A percentile compares a stretch with the other conserved stretches of the same genome.
phyloP scores from a whole-genome alignment of 148 eudicot species.

The Diospyros lotus region DNA sequence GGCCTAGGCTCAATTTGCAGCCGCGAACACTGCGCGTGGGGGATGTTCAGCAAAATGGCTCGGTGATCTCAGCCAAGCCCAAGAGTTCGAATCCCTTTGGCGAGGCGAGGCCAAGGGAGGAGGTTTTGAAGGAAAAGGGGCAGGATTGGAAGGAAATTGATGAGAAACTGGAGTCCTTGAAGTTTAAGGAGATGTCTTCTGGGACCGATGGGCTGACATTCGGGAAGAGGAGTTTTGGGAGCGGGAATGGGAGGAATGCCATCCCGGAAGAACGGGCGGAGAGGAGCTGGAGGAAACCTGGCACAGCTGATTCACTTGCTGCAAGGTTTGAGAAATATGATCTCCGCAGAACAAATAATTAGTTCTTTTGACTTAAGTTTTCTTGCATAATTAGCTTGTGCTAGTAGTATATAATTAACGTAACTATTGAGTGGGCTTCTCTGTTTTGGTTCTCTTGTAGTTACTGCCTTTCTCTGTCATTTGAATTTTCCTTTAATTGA shows the following conservation, averaged over 20 bases:
- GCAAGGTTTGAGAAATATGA: constrained; percentile 42
- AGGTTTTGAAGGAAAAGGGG: constrained; percentile 89
- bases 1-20: constrained; percentile 87
- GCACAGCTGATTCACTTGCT: constrained; percentile 36
- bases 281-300: constrained; percentile 80
- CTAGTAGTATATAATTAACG: neutral
- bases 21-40: constrained; percentile 60
- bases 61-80: constrained; percentile 23
- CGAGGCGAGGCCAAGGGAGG: constrained; percentile 92
- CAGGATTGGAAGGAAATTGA: constrained; percentile 97
- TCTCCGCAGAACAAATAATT: neutral
- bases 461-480: neutral
- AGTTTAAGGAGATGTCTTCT: constrained; percentile 42
- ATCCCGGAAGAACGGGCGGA: constrained; percentile 31
- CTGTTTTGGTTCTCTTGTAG: neutral
- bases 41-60: constrained; percentile 28
- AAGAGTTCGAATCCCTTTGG: constrained; percentile 85
- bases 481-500: neutral
- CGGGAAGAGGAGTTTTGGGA: constrained; percentile 55
- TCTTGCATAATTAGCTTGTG: constrained; percentile 3
- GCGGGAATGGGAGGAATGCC: constrained; percentile 28
- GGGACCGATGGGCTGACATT: constrained; percentile 19
- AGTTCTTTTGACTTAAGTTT: neutral
- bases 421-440: neutral
- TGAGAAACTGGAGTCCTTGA: constrained; percentile 67